Conservation (phyloP, 176 grass and related monocot species). For the Cymbopogon citratus region DNA sequence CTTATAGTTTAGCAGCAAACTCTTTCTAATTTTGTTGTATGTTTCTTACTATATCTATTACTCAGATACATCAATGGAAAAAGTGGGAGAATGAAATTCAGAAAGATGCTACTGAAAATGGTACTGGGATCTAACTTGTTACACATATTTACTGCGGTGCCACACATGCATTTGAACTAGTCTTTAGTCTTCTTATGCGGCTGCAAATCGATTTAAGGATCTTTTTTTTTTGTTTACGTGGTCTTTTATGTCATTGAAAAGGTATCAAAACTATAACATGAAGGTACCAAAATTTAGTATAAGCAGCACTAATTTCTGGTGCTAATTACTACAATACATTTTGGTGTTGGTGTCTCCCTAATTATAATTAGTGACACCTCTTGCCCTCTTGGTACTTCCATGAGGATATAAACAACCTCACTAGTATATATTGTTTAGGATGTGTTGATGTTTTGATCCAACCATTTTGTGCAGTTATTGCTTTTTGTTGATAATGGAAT, state of each 20-base stretch:
- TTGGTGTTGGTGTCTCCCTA: background rate
- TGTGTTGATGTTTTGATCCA: too few species aligned
- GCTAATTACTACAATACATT: background rate
- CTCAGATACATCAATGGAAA: constrained; percentile 85
- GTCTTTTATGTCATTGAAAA: background rate
- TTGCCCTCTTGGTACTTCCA: background rate
- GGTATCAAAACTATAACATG: background rate
- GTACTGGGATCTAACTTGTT: constrained; percentile 38
- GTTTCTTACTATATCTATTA: constrained; percentile 14
- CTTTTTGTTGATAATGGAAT: background rate
- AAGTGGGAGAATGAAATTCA: constrained; percentile 78
- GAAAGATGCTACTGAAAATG: constrained; percentile 46
- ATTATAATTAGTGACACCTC: background rate
- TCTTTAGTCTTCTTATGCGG: background rate
- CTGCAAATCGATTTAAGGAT: background rate
- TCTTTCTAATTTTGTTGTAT: background rate
- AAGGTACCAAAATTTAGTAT: background rate
- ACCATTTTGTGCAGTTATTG: background rate
- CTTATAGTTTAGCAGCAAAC: background rate
- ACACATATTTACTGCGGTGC: constrained; percentile 3
- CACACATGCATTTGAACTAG: background rate
- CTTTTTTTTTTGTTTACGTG: background rate
- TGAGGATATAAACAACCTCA: background rate
- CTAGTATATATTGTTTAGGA: too few species aligned
- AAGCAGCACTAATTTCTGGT: too few species aligned